Evolutionary conservation across 805 yeast genomes (phyloP).

Genomic region (Metschnikowia matae): DNA sequence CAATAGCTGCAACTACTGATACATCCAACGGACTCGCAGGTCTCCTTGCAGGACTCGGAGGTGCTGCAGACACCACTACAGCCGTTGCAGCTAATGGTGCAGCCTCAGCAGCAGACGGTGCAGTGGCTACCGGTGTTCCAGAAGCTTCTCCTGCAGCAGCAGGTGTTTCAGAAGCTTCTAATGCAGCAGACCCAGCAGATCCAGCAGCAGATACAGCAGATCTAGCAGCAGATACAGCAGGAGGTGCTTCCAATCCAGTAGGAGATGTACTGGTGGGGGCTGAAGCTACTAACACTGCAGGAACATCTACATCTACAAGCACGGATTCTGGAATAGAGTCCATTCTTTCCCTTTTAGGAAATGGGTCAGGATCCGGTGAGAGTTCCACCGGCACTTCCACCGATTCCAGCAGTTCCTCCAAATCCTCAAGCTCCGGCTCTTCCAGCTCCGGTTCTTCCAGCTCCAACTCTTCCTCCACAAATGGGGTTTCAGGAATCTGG

Average conservation of each 20-base stretch:
- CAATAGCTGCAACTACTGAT: constrained; percentile 6
- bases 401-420: neutral
- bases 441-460: neutral
- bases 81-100: neutral
- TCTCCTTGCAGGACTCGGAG: constrained; percentile 6
- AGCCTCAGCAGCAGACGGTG: neutral
- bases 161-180: neutral
- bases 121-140: neutral
- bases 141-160: neutral
- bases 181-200: neutral
- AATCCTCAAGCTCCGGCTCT: neutral
- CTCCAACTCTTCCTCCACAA: neutral
- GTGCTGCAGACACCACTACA: neutral
- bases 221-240: neutral
- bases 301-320: neutral
- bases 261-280: neutral
- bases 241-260: neutral
- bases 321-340: neutral
- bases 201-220: neutral
- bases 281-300: neutral
- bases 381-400: no score
- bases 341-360: neutral
- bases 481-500: neutral
- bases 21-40: constrained; percentile 1
- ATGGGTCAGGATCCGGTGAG: neutral